A percentile compares a stretch with the other conserved stretches of the same genome.
Conservation (phyloP, 345 rosid species). For the Gossypium rotundifolium region DNA sequence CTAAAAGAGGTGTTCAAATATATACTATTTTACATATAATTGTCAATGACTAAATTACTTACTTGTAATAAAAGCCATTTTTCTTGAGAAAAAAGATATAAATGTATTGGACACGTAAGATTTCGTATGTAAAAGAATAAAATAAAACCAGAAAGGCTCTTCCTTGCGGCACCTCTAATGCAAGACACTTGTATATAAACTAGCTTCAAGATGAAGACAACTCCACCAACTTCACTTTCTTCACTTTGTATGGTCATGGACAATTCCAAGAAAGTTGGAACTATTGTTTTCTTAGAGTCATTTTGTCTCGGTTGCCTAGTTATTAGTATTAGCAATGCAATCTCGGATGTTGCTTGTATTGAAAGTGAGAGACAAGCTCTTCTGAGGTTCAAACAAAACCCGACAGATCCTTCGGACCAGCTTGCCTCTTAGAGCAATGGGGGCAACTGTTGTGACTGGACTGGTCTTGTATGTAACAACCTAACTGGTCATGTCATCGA, state of each 20-base stretch:
- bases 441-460: slow-evolving; percentile 22
- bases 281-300: background rate
- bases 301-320: background rate
- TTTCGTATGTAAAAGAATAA: background rate
- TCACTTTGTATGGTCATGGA: slow-evolving; percentile 7
- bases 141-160: background rate
- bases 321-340: background rate
- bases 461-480: slow-evolving; percentile 21
- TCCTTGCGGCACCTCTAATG: background rate
- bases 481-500: slow-evolving; percentile 16
- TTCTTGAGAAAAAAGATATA: background rate
- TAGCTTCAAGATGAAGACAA: background rate
- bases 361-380: slow-evolving; percentile 18
- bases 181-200: background rate
- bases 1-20: background rate
- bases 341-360: background rate
- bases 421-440: slow-evolving; percentile 17
- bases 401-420: slow-evolving; percentile 8
- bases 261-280: background rate
- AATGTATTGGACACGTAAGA: background rate
- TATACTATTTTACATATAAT: background rate
- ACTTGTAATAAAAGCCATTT: background rate
- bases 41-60: background rate
- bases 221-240: background rate
- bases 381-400: slow-evolving; percentile 18